phyloP scores from a whole-genome alignment of 768 basidiomycete species.

The Leccinum longicurvipes region DNA sequence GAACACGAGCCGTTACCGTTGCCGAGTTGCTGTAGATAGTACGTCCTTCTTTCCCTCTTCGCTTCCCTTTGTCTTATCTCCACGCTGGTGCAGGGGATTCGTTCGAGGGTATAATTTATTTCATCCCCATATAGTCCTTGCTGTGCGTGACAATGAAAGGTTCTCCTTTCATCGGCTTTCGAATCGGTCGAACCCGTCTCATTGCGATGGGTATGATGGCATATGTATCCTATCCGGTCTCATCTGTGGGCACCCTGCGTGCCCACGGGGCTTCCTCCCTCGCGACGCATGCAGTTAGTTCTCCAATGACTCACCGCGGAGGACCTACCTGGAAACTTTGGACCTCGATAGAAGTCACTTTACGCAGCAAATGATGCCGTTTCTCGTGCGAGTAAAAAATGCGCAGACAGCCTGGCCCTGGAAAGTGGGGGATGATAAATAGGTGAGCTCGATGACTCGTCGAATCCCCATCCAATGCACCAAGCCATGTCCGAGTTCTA shows the following conservation, averaged over 20 bases:
- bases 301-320: background rate
- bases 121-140: conserved; percentile 6
- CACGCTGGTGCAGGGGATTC: background rate
- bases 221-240: background rate
- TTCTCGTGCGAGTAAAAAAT: background rate
- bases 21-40: background rate
- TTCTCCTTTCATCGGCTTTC: background rate
- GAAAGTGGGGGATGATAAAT: conserved; percentile 10
- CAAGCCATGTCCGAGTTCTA: conserved; percentile 3
- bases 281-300: background rate
- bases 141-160: conserved; percentile 5
- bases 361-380: background rate
- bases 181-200: too few species aligned
- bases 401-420: background rate
- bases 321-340: background rate
- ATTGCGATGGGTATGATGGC: background rate
- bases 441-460: background rate
- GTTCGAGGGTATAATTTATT: background rate
- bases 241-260: conserved; percentile 2
- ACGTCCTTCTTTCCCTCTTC: too few species aligned
- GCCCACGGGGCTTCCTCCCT: background rate
- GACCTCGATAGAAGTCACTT: background rate
- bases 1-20: background rate
- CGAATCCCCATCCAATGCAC: background rate
- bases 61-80: background rate